Conservation (phyloP, 148 eudicot genomes). For the Rhododendron williamsianum region DNA sequence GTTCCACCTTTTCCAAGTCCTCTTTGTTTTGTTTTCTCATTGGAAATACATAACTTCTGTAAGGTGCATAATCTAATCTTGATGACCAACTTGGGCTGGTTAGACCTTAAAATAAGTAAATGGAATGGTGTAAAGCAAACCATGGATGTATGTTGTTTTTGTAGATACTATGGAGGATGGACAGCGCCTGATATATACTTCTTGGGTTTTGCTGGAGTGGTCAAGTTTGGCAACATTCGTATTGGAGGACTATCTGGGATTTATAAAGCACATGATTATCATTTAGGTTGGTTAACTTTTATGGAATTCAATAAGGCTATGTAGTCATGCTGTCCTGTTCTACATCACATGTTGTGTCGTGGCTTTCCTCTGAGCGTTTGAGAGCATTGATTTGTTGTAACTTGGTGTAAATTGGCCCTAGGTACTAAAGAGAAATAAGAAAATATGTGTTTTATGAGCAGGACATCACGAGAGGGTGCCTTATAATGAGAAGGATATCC, state of each 20-base stretch:
- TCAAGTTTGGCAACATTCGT: constrained; percentile 88
- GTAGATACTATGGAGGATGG: constrained; percentile 99
- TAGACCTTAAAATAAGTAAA: neutral
- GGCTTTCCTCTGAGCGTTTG: neutral
- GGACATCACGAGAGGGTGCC: constrained; percentile 94
- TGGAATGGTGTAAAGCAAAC: neutral
- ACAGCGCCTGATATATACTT: constrained; percentile 91
- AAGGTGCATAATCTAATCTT: neutral
- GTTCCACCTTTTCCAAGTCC: neutral
- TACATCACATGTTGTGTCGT: neutral
- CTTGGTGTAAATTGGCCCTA: neutral
- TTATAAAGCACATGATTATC: constrained; percentile 66
- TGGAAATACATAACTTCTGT: neutral
- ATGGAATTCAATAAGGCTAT: neutral
- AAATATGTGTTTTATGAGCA: constrained; percentile 30
- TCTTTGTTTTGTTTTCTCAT: neutral
- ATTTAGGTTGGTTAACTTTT: constrained; percentile 45
- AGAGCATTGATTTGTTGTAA: neutral
- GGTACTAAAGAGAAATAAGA: neutral
- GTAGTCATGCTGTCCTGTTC: neutral
- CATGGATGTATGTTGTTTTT: constrained; percentile 12
- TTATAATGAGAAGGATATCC: constrained; percentile 59
- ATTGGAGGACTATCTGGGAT: constrained; percentile 98
- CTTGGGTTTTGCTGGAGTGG: constrained; percentile 91
- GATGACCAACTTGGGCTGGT: constrained; percentile 1